Evolutionary conservation across 768 basidiomycete genomes (phyloP).

Genomic region (Tricholoma sp.): DNA sequence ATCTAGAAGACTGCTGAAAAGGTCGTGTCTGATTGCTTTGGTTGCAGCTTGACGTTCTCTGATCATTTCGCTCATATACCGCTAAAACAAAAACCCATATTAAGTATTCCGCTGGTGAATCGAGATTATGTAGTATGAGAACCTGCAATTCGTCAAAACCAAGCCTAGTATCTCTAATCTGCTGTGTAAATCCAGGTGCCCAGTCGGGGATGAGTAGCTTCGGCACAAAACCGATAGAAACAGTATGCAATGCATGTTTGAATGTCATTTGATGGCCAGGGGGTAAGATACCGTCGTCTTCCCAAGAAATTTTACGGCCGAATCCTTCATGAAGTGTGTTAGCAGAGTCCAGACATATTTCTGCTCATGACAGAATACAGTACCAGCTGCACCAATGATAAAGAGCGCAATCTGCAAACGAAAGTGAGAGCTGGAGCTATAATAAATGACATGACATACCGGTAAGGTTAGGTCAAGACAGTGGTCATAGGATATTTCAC

Average conservation of each 20-base stretch:
- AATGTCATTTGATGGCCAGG: constrained; percentile 43
- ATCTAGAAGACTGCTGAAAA: constrained; percentile 47
- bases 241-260: constrained; percentile 42
- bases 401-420: constrained; percentile 45
- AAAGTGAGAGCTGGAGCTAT: not conserved
- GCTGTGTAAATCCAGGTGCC: constrained; percentile 31
- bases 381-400: constrained; percentile 51
- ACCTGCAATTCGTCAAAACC: constrained; percentile 44
- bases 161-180: constrained; percentile 22
- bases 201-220: constrained; percentile 36
- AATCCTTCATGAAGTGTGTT: constrained; percentile 33
- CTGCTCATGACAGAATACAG: not conserved
- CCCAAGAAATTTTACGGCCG: constrained; percentile 46
- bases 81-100: constrained; percentile 8
- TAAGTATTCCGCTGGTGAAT: not conserved
- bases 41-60: constrained; percentile 30
- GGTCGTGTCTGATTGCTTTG: constrained; percentile 40
- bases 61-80: constrained; percentile 52
- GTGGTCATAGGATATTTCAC: constrained; percentile 38
- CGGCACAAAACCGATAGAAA: constrained; percentile 31
- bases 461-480: constrained; percentile 49
- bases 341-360: constrained; percentile 19
- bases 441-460: constrained; percentile 21
- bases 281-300: constrained; percentile 31
- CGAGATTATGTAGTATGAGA: not conserved